Conservation (phyloP, 2,329 filamentous ascomycete genomes). For the Colletotrichum cuscutae region DNA sequence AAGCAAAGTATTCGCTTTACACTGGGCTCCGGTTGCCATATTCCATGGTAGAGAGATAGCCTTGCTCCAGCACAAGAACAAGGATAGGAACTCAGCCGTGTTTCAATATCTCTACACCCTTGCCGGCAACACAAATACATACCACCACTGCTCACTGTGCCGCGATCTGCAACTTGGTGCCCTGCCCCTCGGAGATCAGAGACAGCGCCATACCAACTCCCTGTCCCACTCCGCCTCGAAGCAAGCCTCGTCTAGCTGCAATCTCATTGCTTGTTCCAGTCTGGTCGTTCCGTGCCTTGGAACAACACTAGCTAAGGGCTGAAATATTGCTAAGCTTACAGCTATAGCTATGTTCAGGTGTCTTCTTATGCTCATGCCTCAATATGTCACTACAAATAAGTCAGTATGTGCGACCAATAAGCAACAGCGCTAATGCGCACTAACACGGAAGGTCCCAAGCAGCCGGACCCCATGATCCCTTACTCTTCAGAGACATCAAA, state of each 20-base stretch:
- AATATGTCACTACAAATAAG: not conserved
- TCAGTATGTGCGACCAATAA: not conserved
- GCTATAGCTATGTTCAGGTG: not conserved
- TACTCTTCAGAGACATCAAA: not conserved
- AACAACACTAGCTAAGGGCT: not conserved
- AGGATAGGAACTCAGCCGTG: slow-evolving; percentile 26
- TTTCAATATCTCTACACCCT: slow-evolving; percentile 16
- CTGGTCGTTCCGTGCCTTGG: not conserved
- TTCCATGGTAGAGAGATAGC: slow-evolving; percentile 6
- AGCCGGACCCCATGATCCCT: not conserved
- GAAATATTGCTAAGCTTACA: not conserved
- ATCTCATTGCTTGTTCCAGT: not conserved
- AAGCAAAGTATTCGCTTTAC: not conserved
- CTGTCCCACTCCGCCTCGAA: slow-evolving; percentile 8
- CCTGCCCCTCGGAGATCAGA: slow-evolving; percentile 12
- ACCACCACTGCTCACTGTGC: not conserved
- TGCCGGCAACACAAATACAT: not conserved
- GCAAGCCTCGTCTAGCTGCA: slow-evolving; percentile 3
- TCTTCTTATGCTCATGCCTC: not conserved
- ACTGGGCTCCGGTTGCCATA: not conserved
- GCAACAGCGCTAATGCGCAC: slow-evolving; percentile 25
- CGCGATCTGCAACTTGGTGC: slow-evolving; percentile 12
- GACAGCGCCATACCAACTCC: not conserved
- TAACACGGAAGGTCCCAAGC: slow-evolving; percentile 4
- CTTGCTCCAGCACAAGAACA: slow-evolving; percentile 4